These are phyloP conservation scores for Candida boleticola DNA, from an alignment of 805 yeast genomes.

Conservation along the genomic window DNA sequence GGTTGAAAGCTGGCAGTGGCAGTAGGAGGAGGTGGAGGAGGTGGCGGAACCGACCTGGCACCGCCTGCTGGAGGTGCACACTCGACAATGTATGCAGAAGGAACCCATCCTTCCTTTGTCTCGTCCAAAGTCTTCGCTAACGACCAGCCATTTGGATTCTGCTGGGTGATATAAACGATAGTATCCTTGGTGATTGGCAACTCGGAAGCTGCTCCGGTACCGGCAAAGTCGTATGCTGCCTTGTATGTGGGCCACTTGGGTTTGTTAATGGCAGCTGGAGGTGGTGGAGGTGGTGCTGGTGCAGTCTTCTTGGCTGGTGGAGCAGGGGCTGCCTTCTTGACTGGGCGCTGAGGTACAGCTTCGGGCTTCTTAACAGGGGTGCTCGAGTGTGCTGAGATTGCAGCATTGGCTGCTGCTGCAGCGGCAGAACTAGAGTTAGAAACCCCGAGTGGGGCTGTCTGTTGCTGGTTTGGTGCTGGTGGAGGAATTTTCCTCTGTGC, in stretches of 20 bases:
- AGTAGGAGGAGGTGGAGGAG: slow-evolving; percentile 30
- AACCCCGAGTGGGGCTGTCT: slow-evolving; percentile 14
- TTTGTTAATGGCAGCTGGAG: slow-evolving; percentile 53
- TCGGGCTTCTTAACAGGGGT: slow-evolving; percentile 12
- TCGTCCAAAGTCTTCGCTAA: slow-evolving; percentile 78
- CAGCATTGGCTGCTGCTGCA: slow-evolving; percentile 4
- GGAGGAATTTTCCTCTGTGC: slow-evolving; percentile 13
- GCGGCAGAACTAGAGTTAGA: slow-evolving; percentile 4
- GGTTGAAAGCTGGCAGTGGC: slow-evolving; percentile 18
- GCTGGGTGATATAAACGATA: slow-evolving; percentile 65
- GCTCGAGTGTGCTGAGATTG: slow-evolving; percentile 14
- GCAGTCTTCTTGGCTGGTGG: slow-evolving; percentile 53
- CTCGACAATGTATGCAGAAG: slow-evolving; percentile 81
- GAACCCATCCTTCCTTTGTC: slow-evolving; percentile 92
- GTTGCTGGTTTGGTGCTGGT: slow-evolving; percentile 16
- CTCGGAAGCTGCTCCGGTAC: slow-evolving; percentile 79
- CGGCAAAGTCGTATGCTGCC: slow-evolving; percentile 87
- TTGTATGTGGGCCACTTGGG: slow-evolving; percentile 75
- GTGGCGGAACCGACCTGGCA: slow-evolving; percentile 27
- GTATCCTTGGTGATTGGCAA: slow-evolving; percentile 77
- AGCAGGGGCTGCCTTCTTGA: slow-evolving; percentile 49
- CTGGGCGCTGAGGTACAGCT: slow-evolving; percentile 22
- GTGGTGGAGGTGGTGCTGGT: slow-evolving; percentile 51
- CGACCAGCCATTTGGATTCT: slow-evolving; percentile 92
- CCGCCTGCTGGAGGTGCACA: slow-evolving; percentile 45